Base-by-base conservation (phyloP, 2,329 filamentous ascomycete genomes). In the Lachnellula suecica region DNA sequence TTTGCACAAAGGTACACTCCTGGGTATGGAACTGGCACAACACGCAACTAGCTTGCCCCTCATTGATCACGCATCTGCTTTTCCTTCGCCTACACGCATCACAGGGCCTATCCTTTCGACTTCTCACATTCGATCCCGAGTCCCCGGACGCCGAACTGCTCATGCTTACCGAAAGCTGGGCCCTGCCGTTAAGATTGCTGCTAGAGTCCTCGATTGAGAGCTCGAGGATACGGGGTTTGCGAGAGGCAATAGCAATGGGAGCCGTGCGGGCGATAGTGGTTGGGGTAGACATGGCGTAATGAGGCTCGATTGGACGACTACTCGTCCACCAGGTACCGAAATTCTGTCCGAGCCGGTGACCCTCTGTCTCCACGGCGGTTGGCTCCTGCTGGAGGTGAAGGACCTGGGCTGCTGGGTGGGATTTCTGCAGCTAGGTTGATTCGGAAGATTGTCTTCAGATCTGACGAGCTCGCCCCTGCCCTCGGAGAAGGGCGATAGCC, bases 1-100 rank as follows among this genome's bases (percentile, higher is more conserved):
- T 90, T 60, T 87, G 84, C 46, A 85, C 78, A 68, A 92, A 84
- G 40, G 89, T 92, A 71, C 89, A 94, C 61, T 90, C 85, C 66
- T 89, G 82, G 64, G 85, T 87, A 71, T 87, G 85, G 68, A 86
- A 84, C 67, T 89, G 86, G 71, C 90, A 95, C 58, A 89, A 78
- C 57, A 90, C 80, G 71, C 90, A 94, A 60, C 79, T 76, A 35
- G 78, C 78, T 62, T 88, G 83, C 59, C 87, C 87, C 68, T 93
- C 88, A 66, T 91, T 86, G 60, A 89, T 81, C 57, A 91, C 84
- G 72, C 90, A 94, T 71, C 86, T 86, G 64, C 83, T 83, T 69
- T 89, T 88, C 60, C 87, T 82, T 70, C 81, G 79, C 58, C 85
- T 79, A 70, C 90, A 94, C 54, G 87, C 83, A 73, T 91, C 87